Evolutionary conservation across 2,329 filamentous ascomycete genomes (phyloP), one percentile per base, ranked within the genome.

Genomic region (Aspergillus sp.): DNA sequence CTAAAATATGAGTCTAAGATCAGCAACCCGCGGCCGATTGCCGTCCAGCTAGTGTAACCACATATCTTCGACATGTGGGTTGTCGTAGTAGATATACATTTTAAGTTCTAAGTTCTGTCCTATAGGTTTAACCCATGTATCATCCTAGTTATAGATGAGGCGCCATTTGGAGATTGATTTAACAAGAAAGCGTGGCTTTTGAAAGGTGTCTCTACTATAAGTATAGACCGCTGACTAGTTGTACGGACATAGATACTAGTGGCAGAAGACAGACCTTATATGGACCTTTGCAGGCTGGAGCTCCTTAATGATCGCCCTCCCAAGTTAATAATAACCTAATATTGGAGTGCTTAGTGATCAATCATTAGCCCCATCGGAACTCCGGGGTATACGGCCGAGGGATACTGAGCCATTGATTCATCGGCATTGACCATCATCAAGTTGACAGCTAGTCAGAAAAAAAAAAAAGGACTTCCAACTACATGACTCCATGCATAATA

Each of bases 251-350:
- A 17, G 39, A 52, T 36, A 20, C 18, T 13, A 18, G 39, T 53
- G 18, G 39, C 41, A 53, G 30, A 5, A 44, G 42, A 12, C 15
- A 15, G 22, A 17, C 22, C 9, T 45, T 24, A 44, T 36, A 45
- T 34, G 32, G 39, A 54, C 17, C 24, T 42, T 24, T n/a, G 15
- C 53, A 42, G 48, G 42, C 32, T 55, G 43, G 18, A 48, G 20
- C 32, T 47, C 30, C 51, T 57, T 53, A 54, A 59, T 62, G 60
- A 62, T 62, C 58, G 56, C 51, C 42, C 54, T 56, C 58, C 51
- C 45, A 61, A 56, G 53, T 58, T 54, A 53, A 60, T 62, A 44
- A 47, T 53, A 53, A 45, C 42, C n/a, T 39, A 39, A 24, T 30
- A 48, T 32, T 38, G 34, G 9, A 30, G 22, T 26, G 51, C 48